Conservation (phyloP, 768 basidiomycete genomes). For the Dioszegia aurantiaca region DNA sequence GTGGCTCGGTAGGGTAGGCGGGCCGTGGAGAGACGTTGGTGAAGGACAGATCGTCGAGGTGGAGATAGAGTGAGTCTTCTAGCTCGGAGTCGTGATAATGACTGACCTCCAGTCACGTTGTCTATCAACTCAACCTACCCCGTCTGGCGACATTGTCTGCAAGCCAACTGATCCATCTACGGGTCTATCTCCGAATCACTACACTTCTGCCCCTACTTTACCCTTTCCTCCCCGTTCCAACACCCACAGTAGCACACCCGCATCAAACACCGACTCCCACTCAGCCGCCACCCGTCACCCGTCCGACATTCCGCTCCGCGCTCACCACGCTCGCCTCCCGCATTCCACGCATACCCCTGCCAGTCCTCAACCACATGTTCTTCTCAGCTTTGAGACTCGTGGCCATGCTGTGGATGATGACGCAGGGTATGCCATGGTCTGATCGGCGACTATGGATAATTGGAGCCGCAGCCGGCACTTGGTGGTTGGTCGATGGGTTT, state of each 20-base stretch:
- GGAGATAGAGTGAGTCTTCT: slow-evolving; percentile 40
- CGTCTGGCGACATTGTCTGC: slow-evolving; percentile 18
- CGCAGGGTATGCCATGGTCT: slow-evolving; percentile 34
- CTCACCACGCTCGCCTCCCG: background rate
- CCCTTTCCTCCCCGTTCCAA: slow-evolving; percentile 10
- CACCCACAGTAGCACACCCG: slow-evolving; percentile 8
- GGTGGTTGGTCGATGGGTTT: slow-evolving; percentile 31
- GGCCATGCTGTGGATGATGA: slow-evolving; percentile 44
- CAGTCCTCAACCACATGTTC: slow-evolving; percentile 21
- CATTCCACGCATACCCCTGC: slow-evolving; percentile 19
- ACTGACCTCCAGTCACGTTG: slow-evolving; percentile 24
- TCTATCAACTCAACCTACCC: slow-evolving; percentile 31
- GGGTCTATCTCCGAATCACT: slow-evolving; percentile 33
- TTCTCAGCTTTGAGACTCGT: slow-evolving; percentile 27
- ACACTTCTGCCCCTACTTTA: slow-evolving; percentile 17
- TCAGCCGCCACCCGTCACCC: slow-evolving; percentile 1
- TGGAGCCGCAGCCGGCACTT: slow-evolving; percentile 26
- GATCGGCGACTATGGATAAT: slow-evolving; percentile 38
- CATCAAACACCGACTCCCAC: slow-evolving; percentile 5
- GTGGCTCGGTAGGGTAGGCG: slow-evolving; percentile 28
- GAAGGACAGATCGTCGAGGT: slow-evolving; percentile 31
- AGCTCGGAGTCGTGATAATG: background rate
- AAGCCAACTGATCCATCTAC: slow-evolving; percentile 28
- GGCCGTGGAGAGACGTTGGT: slow-evolving; percentile 15
- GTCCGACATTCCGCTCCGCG: slow-evolving; percentile 6